These are phyloP conservation scores for Abrus pulchellus DNA, from an alignment of 306 rosid genomes.

Conservation along the genomic window DNA sequence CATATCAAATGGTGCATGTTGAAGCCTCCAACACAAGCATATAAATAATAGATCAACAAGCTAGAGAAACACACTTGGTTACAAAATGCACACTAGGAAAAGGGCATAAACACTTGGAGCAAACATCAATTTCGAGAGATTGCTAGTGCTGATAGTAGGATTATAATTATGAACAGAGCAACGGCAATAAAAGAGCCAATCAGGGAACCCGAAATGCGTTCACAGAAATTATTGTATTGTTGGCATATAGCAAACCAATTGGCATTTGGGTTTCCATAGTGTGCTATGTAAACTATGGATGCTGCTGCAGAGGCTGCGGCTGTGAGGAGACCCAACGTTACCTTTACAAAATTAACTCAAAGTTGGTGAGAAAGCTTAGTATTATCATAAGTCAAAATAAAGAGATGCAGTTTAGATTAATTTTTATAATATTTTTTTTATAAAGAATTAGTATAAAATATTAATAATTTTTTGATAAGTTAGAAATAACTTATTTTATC, in stretches of 20 bases:
- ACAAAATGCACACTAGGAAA: not conserved
- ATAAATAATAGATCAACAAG: not conserved
- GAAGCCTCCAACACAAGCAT: constrained; percentile 24
- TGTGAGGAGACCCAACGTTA: constrained; percentile 61
- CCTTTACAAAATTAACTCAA: constrained; percentile 50
- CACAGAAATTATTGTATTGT: constrained; percentile 64
- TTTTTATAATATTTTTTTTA: too few species aligned
- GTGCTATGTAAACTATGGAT: constrained; percentile 63
- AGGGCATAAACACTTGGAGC: constrained; percentile 6
- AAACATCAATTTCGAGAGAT: constrained; percentile 55
- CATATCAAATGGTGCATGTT: not conserved
- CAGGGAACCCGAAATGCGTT: constrained; percentile 59
- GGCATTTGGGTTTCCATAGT: constrained; percentile 59
- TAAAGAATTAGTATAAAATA: too few species aligned
- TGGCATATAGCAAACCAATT: constrained; percentile 68
- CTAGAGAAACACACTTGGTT: constrained; percentile 29
- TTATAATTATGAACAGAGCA: constrained; percentile 51
- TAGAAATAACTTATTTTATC: too few species aligned
- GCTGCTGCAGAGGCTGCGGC: constrained; percentile 71
- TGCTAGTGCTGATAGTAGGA: constrained; percentile 53
- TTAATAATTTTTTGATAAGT: too few species aligned
- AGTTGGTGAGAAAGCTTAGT: constrained; percentile 6
- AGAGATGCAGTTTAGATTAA: too few species aligned
- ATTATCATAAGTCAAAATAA: not conserved
- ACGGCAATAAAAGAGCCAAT: constrained; percentile 63